Evolutionary conservation across 345 rosid species (phyloP), one percentile per base, ranked within the genome.

Genomic region (Zanthoxylum bungeanum): DNA sequence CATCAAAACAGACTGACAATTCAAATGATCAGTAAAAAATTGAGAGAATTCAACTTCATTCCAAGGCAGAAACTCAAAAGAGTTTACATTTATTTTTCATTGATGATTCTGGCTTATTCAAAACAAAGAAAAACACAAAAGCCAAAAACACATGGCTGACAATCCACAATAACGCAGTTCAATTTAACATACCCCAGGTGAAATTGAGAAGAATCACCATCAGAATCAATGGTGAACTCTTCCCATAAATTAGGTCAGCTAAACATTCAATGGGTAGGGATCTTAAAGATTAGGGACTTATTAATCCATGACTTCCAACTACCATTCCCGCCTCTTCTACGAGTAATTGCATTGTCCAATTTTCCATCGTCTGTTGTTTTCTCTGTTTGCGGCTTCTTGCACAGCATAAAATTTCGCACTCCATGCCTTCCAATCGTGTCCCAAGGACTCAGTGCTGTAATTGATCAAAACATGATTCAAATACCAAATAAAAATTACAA

Each of bases 291-390:
- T 74, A 88, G 89, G 34, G 99, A 93, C 73, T 87, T 95, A 75
- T 96, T 91, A 63, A 96, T 81, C 99, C 98, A 93, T 60, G 97
- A 75, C 81, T 86, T 96, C 87, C 94, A 91, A 69, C 91, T 86
- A 31, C 96, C 87, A n/a, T 82, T 73, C 52, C 82, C 82, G 79
- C 89, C 89, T 59, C 88, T 4, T 7, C 60, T 27, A 5, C 39
- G 84, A 55, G 77, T 24, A 50, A 83, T 74, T 36, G 85, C 73
- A 14, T 84, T 60, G 17, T 34, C 66, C 14, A 93, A 37, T 59
- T 64, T 73, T 36, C 46, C 79, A 68, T 74, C 76, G 37, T 50
- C 80, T 2, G 63, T 78, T 77, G 60, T 33, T 75, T 79, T 83
- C 84, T 79, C 83, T n/a, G 80, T 42, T 71, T 75, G 83, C 25